A percentile compares a stretch with the other conserved stretches of the same genome.
Evolutionary conservation across 345 rosid genomes (phyloP).

Genomic region (Excoecaria cochinchinensis): DNA sequence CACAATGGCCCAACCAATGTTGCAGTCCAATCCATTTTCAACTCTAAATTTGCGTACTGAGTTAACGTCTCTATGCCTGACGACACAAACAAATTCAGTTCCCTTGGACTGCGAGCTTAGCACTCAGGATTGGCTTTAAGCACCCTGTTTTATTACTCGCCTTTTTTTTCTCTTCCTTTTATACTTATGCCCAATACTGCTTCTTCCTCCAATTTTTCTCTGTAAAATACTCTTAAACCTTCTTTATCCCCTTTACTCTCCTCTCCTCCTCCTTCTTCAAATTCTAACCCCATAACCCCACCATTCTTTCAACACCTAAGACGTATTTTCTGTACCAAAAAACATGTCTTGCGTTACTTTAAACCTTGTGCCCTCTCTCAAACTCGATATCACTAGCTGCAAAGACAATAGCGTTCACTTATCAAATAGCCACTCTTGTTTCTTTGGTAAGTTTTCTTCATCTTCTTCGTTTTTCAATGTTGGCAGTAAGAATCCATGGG

Average conservation of each 20-base stretch:
- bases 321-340: not conserved
- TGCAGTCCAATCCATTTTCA: too few relatives aligned
- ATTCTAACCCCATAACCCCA: not conserved
- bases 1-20: too few relatives aligned
- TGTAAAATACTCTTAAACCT: too few relatives aligned
- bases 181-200: too few relatives aligned
- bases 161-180: not conserved
- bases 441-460: not conserved
- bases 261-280: not conserved
- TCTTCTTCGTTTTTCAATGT: not conserved
- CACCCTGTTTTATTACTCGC: not conserved
- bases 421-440: not conserved
- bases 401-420: not conserved
- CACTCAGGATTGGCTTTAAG: not conserved
- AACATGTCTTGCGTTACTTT: conserved; percentile 7
- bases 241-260: too few relatives aligned
- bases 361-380: not conserved
- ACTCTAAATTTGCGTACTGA: too few relatives aligned
- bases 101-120: not conserved
- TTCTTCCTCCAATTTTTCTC: too few relatives aligned
- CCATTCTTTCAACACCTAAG: not conserved
- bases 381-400: not conserved
- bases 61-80: too few relatives aligned
- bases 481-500: not conserved
- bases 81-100: too few relatives aligned